Evolutionary conservation across 805 yeast genomes (phyloP), one percentile per base, ranked within the genome.

Genomic region (Lipomyces orientalis): DNA sequence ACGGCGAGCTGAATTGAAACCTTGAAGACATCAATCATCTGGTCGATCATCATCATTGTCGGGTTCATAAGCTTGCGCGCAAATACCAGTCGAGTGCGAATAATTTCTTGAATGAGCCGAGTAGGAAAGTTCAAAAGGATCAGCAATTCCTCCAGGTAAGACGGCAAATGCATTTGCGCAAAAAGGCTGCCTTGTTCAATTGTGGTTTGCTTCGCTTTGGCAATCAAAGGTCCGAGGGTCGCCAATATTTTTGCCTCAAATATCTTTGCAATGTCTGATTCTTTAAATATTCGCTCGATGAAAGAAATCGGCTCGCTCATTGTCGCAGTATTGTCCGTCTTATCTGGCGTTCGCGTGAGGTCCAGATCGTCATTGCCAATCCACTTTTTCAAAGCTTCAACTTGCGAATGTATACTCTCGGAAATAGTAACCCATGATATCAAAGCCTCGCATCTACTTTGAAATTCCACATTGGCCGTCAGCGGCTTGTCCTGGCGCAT

Each of bases 31-130:
- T 87, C 93, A 68, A 94, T 85, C 85, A 92, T 89, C 79, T 94
- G 97, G 78, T 95, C 99, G 73, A 95, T 91, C 88, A 92, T 91
- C 93, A 92, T 90, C 87, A 93, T 86, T 0, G 98, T 93, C 1
- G 97, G 97, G 73, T 89, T 90, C 62, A 85, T 86, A 59, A 94
- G 79, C 74, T 89, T 90, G 76, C 85, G 83, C 1, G 98, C 97
- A 76, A 91, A 93, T 1, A 84, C 81, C 57, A 94, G 81, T 71
- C 98, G 84, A 54, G 90, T 85, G 46, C 84, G 84, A 55, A 93
- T 89, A 61, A 91, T 85, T 73, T 91, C 97, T 74, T 88, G 89
- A 73, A 93, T 88, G 57, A 95, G 81, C 69, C 86, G 87, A 73
- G 91, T 83, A 0, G 98, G 98, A 69, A 95, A 90, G 63, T 85